phyloP scores from a whole-genome alignment of 306 rosid genomes.

The Acmispon strigosus region DNA sequence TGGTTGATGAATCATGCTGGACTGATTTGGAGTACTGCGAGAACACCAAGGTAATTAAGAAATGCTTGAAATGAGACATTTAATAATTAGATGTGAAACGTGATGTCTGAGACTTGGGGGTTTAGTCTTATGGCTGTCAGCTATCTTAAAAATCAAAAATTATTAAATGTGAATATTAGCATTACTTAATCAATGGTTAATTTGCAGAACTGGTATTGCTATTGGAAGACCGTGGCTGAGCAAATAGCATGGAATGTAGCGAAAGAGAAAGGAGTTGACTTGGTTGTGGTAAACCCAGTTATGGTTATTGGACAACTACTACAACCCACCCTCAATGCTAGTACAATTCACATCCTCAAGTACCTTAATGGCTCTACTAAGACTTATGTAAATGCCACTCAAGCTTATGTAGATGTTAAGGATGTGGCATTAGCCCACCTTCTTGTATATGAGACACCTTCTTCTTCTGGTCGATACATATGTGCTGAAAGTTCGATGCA shows the following conservation, averaged over 20 bases:
- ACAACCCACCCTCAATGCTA: slow-evolving; percentile 63
- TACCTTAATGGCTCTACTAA: slow-evolving; percentile 72
- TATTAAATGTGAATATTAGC: too few species aligned
- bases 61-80: too few species aligned
- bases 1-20: too few species aligned
- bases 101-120: too few species aligned
- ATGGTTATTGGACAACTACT: slow-evolving; percentile 74
- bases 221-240: slow-evolving; percentile 79
- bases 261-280: slow-evolving; percentile 49
- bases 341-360: slow-evolving; percentile 62
- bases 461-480: too few species aligned
- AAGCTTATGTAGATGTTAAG: slow-evolving; percentile 57
- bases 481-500: too few species aligned
- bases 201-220: slow-evolving; percentile 79
- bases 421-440: slow-evolving; percentile 74
- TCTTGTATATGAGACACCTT: too few species aligned
- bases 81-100: too few species aligned
- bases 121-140: too few species aligned
- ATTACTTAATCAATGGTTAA: neutral
- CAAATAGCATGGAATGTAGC: too few species aligned
- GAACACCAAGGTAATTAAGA: slow-evolving; percentile 76
- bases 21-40: slow-evolving; percentile 77
- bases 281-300: slow-evolving; percentile 74
- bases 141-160: too few species aligned
- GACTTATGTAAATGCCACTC: slow-evolving; percentile 70